A percentile compares a stretch with the other conserved stretches of the same genome.
phyloP scores from a whole-genome alignment of 2,329 filamentous ascomycete genomes.

The Colletotrichum sp. region DNA sequence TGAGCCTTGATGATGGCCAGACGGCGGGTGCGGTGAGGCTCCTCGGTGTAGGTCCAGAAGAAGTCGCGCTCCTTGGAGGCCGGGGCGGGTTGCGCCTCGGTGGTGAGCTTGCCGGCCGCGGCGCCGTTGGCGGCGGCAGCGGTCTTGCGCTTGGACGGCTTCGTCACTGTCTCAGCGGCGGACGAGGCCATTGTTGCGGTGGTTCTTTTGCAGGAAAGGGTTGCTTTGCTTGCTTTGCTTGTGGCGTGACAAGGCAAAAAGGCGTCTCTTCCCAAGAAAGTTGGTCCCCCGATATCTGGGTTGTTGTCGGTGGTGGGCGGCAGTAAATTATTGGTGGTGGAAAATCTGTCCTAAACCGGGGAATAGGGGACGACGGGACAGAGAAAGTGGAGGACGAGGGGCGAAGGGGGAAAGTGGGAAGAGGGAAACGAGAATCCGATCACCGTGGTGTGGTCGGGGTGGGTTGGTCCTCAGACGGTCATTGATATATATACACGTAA shows the following conservation, averaged over 20 bases:
- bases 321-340: neutral
- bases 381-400: neutral
- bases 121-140: conserved; percentile 22
- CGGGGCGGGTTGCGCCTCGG: conserved; percentile 37
- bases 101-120: conserved; percentile 24
- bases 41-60: conserved; percentile 99
- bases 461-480: neutral
- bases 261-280: neutral
- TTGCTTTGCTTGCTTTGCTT: neutral
- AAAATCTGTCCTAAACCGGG: conserved; percentile 12
- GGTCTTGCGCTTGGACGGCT: conserved; percentile 30
- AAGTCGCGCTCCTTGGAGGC: conserved; percentile 67
- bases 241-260: neutral
- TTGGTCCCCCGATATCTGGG: neutral
- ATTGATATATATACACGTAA: neutral
- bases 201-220: neutral
- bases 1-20: conserved; percentile 98
- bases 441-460: neutral
- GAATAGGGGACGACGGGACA: neutral
- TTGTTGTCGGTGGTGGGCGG: neutral
- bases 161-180: conserved; percentile 37
- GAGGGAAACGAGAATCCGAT: neutral
- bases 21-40: conserved; percentile 89
- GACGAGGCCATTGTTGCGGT: conserved; percentile 29
- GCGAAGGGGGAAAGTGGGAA: neutral